A percentile compares a stretch with the other conserved stretches of the same genome.
These are phyloP conservation scores for Aureobasidium lini DNA, from an alignment of 2,329 filamentous ascomycete genomes.

Conservation along the genomic window DNA sequence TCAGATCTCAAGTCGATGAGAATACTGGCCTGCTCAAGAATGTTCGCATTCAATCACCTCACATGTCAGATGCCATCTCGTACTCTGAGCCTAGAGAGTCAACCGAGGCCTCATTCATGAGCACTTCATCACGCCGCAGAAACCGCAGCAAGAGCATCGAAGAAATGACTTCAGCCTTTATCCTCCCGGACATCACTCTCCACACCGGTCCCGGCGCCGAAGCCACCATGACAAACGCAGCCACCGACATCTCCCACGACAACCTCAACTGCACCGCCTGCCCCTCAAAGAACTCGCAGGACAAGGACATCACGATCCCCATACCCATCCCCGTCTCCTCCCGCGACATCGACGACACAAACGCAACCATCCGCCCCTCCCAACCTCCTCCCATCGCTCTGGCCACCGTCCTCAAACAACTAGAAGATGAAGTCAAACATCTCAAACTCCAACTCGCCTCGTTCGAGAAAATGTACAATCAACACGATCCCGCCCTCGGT, in stretches of 20 bases:
- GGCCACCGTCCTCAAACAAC: conserved; percentile 72
- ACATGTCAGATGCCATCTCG: conserved; percentile 24
- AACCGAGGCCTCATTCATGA: conserved; percentile 40
- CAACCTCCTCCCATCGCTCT: conserved; percentile 66
- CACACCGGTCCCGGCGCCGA: conserved; percentile 18
- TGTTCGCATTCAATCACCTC: conserved; percentile 30
- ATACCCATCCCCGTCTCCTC: conserved; percentile 26
- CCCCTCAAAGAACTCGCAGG: conserved; percentile 26
- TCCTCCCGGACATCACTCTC: conserved; percentile 56
- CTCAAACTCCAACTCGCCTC: conserved; percentile 61
- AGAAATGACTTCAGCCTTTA: conserved; percentile 52
- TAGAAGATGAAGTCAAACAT: conserved; percentile 73
- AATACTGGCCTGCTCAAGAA: conserved; percentile 26
- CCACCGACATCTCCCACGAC: conserved; percentile 35
- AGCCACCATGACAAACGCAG: conserved; percentile 14
- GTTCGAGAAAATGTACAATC: conserved; percentile 56
- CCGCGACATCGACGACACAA: conserved; percentile 40
- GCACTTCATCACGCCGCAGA: conserved; percentile 44
- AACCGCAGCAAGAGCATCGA: conserved; percentile 41
- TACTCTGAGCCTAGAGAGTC: conserved; percentile 24
- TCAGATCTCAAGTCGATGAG: conserved; percentile 17
- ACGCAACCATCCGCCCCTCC: conserved; percentile 52
- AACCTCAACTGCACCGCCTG: conserved; percentile 51
- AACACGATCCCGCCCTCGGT: conserved; percentile 58
- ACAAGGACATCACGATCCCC: conserved; percentile 34